Evolutionary conservation across 1,284 basidiomycete species (phyloP), one percentile per base, ranked within the genome.

Genomic region (Ganoderma resinaceum): DNA sequence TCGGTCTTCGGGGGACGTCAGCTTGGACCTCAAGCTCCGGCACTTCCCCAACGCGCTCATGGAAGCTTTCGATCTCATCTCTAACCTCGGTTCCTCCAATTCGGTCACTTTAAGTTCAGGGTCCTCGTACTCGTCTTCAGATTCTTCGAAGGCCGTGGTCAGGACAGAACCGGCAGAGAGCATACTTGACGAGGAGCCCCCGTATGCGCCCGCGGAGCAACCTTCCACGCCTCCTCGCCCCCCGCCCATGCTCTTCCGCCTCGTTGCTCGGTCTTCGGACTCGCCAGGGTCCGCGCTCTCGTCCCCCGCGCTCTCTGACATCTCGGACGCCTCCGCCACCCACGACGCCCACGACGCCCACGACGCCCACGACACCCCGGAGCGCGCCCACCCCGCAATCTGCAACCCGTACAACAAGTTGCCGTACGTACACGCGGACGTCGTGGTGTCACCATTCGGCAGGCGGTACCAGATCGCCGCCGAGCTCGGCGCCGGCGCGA

Each of bases 391-490:
- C 38, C 6, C 26, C 29, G 60, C 40, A 1, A 3, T n/a, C 29
- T 18, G 26, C 11, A 31, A 60, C 38, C 63, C 57, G 5, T 66
- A 66, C 37, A 57, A 61, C 46, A 0, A 1, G 18, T n/a, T 57
- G 16, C 65, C 38, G 26, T 37, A 12, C 9, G 11, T 7, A 3
- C 60, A 62, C 40, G 57, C 70, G 20, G 63, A 69, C 60, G 23
- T 26, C 31, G 65, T 66, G 14, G 3, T 3, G 3, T 58, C 55
- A 6, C 65, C 55, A 31, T 18, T 37, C 37, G 63, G 57, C 35
- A 66, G 60, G 11, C 8, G 8, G 38, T 74, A 74, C 70, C 20
- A 35, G 26, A 23, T 76, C n/a, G 5, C 66, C 29, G 71, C 69
- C 14, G 67, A 38, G 49, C 42, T 75, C 29, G 73, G 70, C 12